A percentile compares a stretch with the other conserved stretches of the same genome.
phyloP scores from a whole-genome alignment of 2,329 filamentous ascomycete genomes.

The Orbilia oligospora region DNA sequence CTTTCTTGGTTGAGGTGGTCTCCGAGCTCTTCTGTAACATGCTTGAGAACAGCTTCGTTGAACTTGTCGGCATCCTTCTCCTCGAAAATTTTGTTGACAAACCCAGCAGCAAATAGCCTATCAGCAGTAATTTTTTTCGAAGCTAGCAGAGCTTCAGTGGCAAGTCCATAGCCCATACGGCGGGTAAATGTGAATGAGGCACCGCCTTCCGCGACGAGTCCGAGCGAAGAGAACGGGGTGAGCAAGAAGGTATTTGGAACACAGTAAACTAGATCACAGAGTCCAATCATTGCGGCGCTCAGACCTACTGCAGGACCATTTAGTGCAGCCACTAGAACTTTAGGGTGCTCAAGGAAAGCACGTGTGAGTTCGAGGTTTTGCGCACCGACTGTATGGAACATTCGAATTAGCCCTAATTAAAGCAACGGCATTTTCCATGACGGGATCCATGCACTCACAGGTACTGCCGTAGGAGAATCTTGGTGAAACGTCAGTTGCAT shows the following conservation, averaged over 20 bases:
- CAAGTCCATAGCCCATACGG: slow-evolving; percentile 82
- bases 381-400: slow-evolving; percentile 76
- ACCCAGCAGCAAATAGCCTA: slow-evolving; percentile 82
- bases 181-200: slow-evolving; percentile 83
- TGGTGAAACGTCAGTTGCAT: slow-evolving; percentile 36
- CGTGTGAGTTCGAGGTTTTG: slow-evolving; percentile 92
- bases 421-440: not conserved
- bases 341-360: slow-evolving; percentile 92
- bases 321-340: slow-evolving; percentile 90
- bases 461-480: slow-evolving; percentile 48
- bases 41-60: slow-evolving; percentile 77
- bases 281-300: slow-evolving; percentile 83
- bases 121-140: slow-evolving; percentile 80
- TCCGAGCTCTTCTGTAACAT: slow-evolving; percentile 86
- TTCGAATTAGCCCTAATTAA: not conserved
- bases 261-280: slow-evolving; percentile 93
- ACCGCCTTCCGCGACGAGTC: slow-evolving; percentile 90
- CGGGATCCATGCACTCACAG: slow-evolving; percentile 35
- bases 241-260: slow-evolving; percentile 75
- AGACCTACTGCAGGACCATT: slow-evolving; percentile 94
- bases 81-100: slow-evolving; percentile 86
- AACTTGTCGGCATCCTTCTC: slow-evolving; percentile 78
- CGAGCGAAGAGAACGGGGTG: slow-evolving; percentile 90
- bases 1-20: slow-evolving; percentile 84
- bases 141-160: slow-evolving; percentile 94